A percentile compares a stretch with the other conserved stretches of the same genome.
Evolutionary conservation across 768 basidiomycete species (phyloP).

Genomic region (Tylopilus subfusipes): DNA sequence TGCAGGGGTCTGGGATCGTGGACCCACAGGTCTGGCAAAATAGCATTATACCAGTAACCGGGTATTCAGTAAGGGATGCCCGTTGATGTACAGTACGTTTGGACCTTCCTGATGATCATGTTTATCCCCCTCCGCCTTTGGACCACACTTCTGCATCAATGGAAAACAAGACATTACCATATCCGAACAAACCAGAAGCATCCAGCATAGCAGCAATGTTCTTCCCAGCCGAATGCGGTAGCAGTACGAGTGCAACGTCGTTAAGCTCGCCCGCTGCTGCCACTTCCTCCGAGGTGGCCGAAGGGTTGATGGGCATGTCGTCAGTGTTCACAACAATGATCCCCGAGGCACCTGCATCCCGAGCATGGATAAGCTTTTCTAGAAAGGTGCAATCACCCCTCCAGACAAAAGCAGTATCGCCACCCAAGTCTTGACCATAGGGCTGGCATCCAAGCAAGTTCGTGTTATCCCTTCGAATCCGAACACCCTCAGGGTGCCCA

Average conservation of each 20-base stretch:
- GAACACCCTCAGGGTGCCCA: conserved; percentile 49
- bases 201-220: conserved; percentile 55
- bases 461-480: conserved; percentile 45
- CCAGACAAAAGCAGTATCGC: conserved; percentile 56
- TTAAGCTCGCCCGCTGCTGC: conserved; percentile 53
- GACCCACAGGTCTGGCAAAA: background rate
- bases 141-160: conserved; percentile 40
- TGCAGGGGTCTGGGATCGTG: background rate
- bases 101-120: conserved; percentile 30
- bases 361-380: conserved; percentile 72
- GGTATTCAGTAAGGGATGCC: conserved; percentile 73
- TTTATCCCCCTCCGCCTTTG: conserved; percentile 7
- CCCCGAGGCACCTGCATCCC: conserved; percentile 68
- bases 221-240: conserved; percentile 51
- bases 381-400: conserved; percentile 89
- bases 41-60: conserved; percentile 54
- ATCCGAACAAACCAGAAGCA: conserved; percentile 42
- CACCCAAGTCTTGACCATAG: conserved; percentile 46
- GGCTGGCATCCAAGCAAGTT: conserved; percentile 62
- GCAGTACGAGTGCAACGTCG: conserved; percentile 56
- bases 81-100: conserved; percentile 71
- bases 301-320: conserved; percentile 60
- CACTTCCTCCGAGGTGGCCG: conserved; percentile 55
- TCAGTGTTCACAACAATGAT: conserved; percentile 72
- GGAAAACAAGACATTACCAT: conserved; percentile 50